A percentile compares a stretch with the other conserved stretches of the same genome.
These are phyloP conservation scores for Ogataea philodendri DNA, from an alignment of 805 yeast genomes.

Conservation along the genomic window DNA sequence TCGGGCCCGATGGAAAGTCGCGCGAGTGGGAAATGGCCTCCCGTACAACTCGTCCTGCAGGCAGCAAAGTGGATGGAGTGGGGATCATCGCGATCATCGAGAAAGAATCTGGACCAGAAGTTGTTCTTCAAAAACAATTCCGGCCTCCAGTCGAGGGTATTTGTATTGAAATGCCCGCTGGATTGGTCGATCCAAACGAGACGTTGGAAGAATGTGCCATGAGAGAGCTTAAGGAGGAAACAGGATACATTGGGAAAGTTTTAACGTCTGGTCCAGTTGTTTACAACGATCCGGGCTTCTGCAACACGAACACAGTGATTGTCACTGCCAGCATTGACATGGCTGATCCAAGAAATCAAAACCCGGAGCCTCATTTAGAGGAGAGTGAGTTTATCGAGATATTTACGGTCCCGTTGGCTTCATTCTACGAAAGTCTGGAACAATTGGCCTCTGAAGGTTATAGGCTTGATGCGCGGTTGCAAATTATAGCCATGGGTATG, in stretches of 20 bases:
- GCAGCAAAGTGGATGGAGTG: constrained; percentile 80
- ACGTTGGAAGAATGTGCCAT: constrained; percentile 74
- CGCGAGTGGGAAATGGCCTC: constrained; percentile 93
- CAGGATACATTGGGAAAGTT: constrained; percentile 81
- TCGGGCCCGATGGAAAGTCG: constrained; percentile 65
- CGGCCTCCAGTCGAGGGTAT: constrained; percentile 90
- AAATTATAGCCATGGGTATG: constrained; percentile 81
- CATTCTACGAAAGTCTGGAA: constrained; percentile 54
- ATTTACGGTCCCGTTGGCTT: constrained; percentile 64
- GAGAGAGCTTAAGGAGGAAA: constrained; percentile 87
- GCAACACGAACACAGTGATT: constrained; percentile 81
- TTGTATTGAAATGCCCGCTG: constrained; percentile 94
- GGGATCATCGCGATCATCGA: constrained; percentile 75
- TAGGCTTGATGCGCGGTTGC: constrained; percentile 81
- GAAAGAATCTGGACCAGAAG: constrained; percentile 38
- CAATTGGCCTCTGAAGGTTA: constrained; percentile 62
- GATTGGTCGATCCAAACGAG: constrained; percentile 84
- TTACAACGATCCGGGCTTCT: constrained; percentile 64
- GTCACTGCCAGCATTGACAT: constrained; percentile 79
- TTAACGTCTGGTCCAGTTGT: constrained; percentile 27
- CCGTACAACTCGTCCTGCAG: constrained; percentile 66
- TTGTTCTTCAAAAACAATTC: constrained; percentile 81
- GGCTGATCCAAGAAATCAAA: constrained; percentile 56
- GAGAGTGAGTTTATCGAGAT: constrained; percentile 91
- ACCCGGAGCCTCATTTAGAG: constrained; percentile 76